Percentiles rank a stretch among this genome's conserved stretches.
Evolutionary conservation across 169 alveolate genomes (phyloP).

Genomic region (Babesia ovis): DNA sequence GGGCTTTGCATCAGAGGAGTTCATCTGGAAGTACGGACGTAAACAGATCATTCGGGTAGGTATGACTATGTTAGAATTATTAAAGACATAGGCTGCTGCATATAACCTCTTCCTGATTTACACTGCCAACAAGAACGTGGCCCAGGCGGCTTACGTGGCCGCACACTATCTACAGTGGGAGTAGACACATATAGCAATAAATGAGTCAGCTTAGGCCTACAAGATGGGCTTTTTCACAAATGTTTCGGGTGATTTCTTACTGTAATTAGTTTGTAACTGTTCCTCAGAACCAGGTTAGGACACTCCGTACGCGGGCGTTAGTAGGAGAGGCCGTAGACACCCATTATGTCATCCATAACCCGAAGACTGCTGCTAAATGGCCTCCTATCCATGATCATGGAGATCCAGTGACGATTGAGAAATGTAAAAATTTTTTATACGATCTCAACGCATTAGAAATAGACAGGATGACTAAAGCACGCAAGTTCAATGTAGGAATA

Average conservation of each 20-base stretch:
- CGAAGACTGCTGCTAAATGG: constrained; percentile 58
- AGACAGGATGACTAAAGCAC: constrained; percentile 67
- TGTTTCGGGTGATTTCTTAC: constrained; percentile 3
- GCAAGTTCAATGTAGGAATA: constrained; percentile 74
- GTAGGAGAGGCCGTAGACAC: constrained; percentile 47
- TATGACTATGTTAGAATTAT: neutral
- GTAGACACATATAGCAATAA: constrained; percentile 9
- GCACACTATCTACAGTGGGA: constrained; percentile 55
- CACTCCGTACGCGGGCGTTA: constrained; percentile 55
- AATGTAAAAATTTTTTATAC: constrained; percentile 71
- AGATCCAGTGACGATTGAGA: constrained; percentile 43
- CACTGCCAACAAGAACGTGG: constrained; percentile 40
- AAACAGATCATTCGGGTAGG: constrained; percentile 45
- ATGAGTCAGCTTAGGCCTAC: neutral
- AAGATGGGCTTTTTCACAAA: neutral
- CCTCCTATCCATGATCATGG: constrained; percentile 70
- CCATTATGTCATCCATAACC: constrained; percentile 61
- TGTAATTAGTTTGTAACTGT: neutral
- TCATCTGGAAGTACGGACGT: constrained; percentile 36
- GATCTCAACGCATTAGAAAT: constrained; percentile 74
- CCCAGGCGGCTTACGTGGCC: constrained; percentile 58
- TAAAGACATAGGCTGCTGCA: constrained; percentile 22
- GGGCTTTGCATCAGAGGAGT: constrained; percentile 26
- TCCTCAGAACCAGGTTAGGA: constrained; percentile 9
- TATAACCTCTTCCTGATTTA: constrained; percentile 62